Evolutionary conservation across 1,284 basidiomycete species (phyloP).

Genomic region (Gymnopus androsaceus): DNA sequence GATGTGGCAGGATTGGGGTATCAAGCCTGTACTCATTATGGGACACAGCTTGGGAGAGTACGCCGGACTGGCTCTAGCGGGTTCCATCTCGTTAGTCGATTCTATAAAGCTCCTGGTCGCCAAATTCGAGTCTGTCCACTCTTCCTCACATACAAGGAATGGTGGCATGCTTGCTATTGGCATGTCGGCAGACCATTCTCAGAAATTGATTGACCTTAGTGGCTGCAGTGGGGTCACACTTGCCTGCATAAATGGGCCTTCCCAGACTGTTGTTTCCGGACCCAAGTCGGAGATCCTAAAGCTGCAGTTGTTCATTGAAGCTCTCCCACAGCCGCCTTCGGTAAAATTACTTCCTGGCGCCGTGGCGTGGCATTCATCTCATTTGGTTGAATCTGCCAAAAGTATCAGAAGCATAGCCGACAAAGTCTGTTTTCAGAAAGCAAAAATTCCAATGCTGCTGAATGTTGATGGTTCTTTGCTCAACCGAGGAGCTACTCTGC

Average conservation of each 20-base stretch:
- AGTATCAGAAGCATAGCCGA: neutral
- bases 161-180: neutral
- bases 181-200: neutral
- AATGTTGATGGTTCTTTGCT: neutral
- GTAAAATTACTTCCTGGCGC: neutral
- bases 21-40: neutral
- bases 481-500: neutral
- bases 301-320: neutral
- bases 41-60: slow-evolving; percentile 1
- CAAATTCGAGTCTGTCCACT: neutral
- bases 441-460: neutral
- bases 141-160: neutral
- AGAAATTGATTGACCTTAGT: neutral
- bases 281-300: neutral
- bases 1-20: slow-evolving; percentile 1
- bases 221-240: neutral
- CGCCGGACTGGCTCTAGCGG: neutral
- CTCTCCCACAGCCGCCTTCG: neutral
- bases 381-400: neutral
- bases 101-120: neutral
- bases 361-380: neutral
- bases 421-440: neutral
- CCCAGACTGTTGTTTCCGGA: neutral
- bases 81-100: neutral
- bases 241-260: neutral